Percentiles rank a stretch among this genome's conserved stretches.
Evolutionary conservation across 768 basidiomycete genomes (phyloP).

Genomic region (Heimioporus sp.): DNA sequence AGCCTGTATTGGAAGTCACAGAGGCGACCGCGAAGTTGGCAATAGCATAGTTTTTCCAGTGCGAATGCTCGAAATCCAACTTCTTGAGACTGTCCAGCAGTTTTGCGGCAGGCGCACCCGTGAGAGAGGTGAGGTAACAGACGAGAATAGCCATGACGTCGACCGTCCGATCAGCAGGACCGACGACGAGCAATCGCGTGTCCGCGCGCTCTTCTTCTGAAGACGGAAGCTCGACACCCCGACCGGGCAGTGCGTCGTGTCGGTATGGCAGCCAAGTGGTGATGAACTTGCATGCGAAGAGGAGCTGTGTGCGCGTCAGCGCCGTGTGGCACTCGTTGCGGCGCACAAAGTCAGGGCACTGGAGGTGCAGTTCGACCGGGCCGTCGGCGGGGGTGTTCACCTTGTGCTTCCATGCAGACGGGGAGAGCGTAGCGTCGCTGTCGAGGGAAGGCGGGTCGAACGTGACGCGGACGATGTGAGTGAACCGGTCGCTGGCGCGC

Average conservation of each 20-base stretch:
- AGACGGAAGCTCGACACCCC: background rate
- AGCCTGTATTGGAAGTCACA: too few relatives aligned
- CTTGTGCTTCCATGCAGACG: background rate
- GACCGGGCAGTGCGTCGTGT: background rate
- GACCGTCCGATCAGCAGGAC: constrained; percentile 27
- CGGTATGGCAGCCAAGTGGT: background rate
- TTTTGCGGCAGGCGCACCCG: background rate
- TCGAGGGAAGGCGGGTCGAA: background rate
- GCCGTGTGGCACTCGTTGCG: background rate
- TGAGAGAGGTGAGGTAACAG: constrained; percentile 27
- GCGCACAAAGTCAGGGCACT: background rate
- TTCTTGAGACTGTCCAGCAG: background rate
- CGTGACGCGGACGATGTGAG: background rate
- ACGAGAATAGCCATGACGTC: constrained; percentile 28
- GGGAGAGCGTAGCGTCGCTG: background rate
- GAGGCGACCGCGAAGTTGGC: background rate
- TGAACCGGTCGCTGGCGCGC: background rate
- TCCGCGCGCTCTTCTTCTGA: background rate
- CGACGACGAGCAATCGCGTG: constrained; percentile 26
- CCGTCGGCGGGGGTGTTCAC: background rate
- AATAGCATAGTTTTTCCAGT: background rate
- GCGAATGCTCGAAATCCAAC: background rate
- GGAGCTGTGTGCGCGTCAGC: background rate
- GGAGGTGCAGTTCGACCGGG: background rate
- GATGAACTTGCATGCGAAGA: background rate